phyloP scores from a whole-genome alignment of 495 filamentous ascomycete genomes.

The Collariella sp. region DNA sequence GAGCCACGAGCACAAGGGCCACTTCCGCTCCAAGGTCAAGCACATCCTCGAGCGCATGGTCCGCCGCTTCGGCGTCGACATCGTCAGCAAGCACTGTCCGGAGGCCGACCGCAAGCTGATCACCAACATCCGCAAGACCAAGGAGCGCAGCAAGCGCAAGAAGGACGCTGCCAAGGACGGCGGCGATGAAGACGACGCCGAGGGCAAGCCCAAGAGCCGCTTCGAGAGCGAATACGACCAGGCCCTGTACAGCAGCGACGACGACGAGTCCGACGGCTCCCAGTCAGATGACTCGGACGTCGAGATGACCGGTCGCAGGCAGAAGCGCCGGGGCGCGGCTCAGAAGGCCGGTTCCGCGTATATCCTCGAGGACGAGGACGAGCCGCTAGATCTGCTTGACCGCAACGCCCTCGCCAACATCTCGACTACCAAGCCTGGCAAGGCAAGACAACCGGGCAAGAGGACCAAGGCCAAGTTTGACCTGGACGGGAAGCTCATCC shows the following conservation, averaged over 20 bases:
- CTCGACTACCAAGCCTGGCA: constrained; percentile 74
- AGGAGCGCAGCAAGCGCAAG: constrained; percentile 77
- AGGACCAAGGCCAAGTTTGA: constrained; percentile 64
- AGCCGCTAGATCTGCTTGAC: constrained; percentile 88
- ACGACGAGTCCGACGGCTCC: constrained; percentile 35
- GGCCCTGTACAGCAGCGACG: constrained; percentile 77
- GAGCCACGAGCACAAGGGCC: constrained; percentile 95
- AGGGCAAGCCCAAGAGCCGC: constrained; percentile 44
- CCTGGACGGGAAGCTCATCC: constrained; percentile 78
- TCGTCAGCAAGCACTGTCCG: constrained; percentile 65
- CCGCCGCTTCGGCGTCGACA: constrained; percentile 73
- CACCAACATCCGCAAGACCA: constrained; percentile 84
- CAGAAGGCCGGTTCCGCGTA: constrained; percentile 60
- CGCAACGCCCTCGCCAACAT: constrained; percentile 84
- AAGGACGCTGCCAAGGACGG: constrained; percentile 57
- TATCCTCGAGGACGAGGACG: constrained; percentile 86
- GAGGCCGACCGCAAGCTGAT: constrained; percentile 85
- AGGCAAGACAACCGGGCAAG: constrained; percentile 42
- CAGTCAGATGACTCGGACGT: constrained; percentile 52
- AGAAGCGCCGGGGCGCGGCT: constrained; percentile 35
- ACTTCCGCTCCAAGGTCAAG: constrained; percentile 93
- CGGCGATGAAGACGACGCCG: constrained; percentile 38
- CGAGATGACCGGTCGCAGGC: constrained; percentile 43
- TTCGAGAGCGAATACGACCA: constrained; percentile 93
- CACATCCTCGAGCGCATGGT: constrained; percentile 92